Base-by-base conservation (phyloP, 768 basidiomycete genomes). In the Tylopilus sp. region DNA sequence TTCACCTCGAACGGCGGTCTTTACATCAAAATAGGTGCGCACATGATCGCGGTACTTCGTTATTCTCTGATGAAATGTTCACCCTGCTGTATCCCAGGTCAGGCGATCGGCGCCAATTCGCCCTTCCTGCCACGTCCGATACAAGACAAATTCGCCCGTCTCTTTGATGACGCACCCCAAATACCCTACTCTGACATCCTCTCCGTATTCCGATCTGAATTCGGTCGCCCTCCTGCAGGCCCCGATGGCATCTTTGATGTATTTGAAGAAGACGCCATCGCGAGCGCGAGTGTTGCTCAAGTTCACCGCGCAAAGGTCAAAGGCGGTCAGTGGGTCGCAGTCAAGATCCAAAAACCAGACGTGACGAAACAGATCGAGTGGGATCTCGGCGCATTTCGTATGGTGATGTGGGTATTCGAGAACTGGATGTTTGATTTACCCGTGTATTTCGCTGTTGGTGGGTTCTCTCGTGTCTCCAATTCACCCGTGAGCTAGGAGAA, bases 321-420 rank as follows among this genome's bases (percentile, higher is more conserved):
- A 57, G 66, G 51, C 20, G 71, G 68, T 28, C 73, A 79, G 31
- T 86, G 86, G 80, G 93, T 98, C 2, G 95, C 94, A 0, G 94
- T 98, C 54, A 98, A 98, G 72, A 76, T 91, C 20, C 92, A 97
- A 72, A 95, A 95, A 61, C 92, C 91, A 3, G 87, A 83, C 30
- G 90, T 98, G 6, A 78, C 77, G 45, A 89, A 80, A 58, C 94
- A 97, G 71, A 85, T 88, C 73, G 83, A 89, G 55, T 91, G 86
- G 81, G 91, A 93, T 62, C 72, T 93, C 12, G 83, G 76, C 26
- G 82, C 79, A 3, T 89, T 82, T 62, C 71, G 80, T n/a, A 57
- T 73, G 4, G 85, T 86, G 3, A 88, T 88, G 85, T 88, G 85
- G 85, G 74, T 84, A 63, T 88, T 85, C 56, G 84, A 88, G 58